These are phyloP conservation scores for Zea luxurians DNA, from an alignment of 176 grass and related monocot species.

Conservation along the genomic window DNA sequence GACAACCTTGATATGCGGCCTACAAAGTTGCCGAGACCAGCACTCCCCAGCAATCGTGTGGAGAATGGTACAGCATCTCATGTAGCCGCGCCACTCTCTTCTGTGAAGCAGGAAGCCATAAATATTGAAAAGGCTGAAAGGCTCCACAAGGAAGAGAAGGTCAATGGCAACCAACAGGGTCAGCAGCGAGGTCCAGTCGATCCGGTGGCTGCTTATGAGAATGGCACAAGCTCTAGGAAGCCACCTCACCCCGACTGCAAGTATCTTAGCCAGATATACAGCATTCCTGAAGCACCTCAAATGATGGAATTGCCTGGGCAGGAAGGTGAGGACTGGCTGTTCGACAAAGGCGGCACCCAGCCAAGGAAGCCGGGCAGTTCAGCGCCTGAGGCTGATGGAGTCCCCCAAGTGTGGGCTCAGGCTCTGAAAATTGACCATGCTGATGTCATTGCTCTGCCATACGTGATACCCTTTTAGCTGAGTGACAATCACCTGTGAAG, in stretches of 20 bases:
- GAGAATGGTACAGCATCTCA: constrained; percentile 67
- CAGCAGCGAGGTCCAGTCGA: constrained; percentile 42
- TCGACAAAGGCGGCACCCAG: constrained; percentile 27
- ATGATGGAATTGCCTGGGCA: constrained; percentile 54
- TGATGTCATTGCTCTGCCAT: constrained; percentile 57
- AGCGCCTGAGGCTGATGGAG: constrained; percentile 30
- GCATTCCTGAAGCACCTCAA: constrained; percentile 57
- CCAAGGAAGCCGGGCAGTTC: constrained; percentile 23
- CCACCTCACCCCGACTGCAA: constrained; percentile 53
- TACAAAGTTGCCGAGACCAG: constrained; percentile 61
- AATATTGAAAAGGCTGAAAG: constrained; percentile 49
- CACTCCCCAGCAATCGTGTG: constrained; percentile 51
- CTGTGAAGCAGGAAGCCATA: constrained; percentile 46
- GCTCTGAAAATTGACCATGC: constrained; percentile 45
- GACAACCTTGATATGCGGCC: constrained; percentile 54
- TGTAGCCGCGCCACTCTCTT: constrained; percentile 62
- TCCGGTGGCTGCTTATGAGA: constrained; percentile 36
- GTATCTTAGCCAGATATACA: constrained; percentile 62
- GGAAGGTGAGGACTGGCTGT: constrained; percentile 53
- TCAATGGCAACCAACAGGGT: constrained; percentile 50
- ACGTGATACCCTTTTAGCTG: constrained; percentile 55
- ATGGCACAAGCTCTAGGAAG: constrained; percentile 37
- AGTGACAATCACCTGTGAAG: constrained; percentile 17
- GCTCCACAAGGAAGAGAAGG: constrained; percentile 53
- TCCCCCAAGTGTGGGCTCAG: constrained; percentile 51